phyloP scores from a whole-genome alignment of 495 filamentous ascomycete genomes.

The Annulohypoxylon bovei region DNA sequence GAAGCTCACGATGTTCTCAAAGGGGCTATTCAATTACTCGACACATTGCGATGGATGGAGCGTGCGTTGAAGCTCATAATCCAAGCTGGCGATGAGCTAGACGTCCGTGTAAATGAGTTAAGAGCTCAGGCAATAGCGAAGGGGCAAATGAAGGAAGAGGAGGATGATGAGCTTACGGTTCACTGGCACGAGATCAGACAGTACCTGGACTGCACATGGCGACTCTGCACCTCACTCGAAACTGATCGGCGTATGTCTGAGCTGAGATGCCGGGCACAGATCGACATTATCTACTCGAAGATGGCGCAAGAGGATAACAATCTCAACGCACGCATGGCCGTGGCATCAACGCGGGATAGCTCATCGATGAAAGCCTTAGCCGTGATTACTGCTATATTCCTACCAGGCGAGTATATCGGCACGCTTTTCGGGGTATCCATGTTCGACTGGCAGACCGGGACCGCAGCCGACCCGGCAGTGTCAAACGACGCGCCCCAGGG shows the following conservation, averaged over 20 bases:
- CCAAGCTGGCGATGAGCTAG: conserved; percentile 47
- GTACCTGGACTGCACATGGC: conserved; percentile 48
- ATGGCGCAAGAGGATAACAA: conserved; percentile 52
- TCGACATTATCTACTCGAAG: conserved; percentile 51
- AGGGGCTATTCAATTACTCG: conserved; percentile 44
- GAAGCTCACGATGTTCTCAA: conserved; percentile 49
- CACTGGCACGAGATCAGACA: conserved; percentile 52
- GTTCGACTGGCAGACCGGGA: conserved; percentile 45
- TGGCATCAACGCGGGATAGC: conserved; percentile 49
- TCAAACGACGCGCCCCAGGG: conserved; percentile 28
- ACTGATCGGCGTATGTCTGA: conserved; percentile 49
- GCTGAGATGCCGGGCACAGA: conserved; percentile 47
- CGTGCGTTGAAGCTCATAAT: conserved; percentile 47
- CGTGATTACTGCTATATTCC: conserved; percentile 49
- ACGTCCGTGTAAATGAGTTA: conserved; percentile 36
- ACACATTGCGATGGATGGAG: conserved; percentile 51
- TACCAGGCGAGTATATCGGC: conserved; percentile 51
- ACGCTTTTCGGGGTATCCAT: conserved; percentile 49
- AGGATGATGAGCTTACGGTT: conserved; percentile 38
- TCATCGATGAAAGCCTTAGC: conserved; percentile 51
- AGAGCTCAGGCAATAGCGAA: conserved; percentile 16
- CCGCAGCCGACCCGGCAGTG: conserved; percentile 39
- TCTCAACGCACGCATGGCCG: conserved; percentile 49
- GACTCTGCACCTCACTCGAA: conserved; percentile 49
- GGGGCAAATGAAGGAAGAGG: conserved; percentile 32